These are phyloP conservation scores for Zygosaccharomyces siamensis DNA, from an alignment of 805 yeast species.

Conservation along the genomic window DNA sequence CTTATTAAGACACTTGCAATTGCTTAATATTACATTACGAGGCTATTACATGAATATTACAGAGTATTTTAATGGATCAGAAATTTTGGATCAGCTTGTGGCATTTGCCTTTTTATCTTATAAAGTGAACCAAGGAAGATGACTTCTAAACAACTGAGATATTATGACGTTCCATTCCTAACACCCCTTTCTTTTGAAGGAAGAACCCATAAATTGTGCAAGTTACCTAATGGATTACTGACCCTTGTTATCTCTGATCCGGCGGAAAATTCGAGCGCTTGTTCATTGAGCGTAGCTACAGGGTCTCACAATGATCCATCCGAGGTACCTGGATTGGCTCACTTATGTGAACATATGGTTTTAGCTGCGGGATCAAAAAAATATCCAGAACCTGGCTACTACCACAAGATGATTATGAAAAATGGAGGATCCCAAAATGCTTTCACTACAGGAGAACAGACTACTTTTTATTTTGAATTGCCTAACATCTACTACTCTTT, in stretches of 20 bases:
- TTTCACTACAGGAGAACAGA: constrained; percentile 60
- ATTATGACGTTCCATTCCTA: constrained; percentile 24
- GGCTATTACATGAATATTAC: background rate
- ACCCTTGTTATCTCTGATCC: constrained; percentile 75
- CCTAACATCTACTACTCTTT: constrained; percentile 39
- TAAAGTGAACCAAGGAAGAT: constrained; percentile 3
- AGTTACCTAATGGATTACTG: constrained; percentile 63
- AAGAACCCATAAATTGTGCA: constrained; percentile 42
- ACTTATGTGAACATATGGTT: constrained; percentile 77
- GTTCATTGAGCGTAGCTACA: constrained; percentile 67
- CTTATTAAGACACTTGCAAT: background rate
- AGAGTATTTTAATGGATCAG: background rate
- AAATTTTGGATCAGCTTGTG: background rate
- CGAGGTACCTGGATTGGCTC: constrained; percentile 76
- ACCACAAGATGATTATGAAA: constrained; percentile 41
- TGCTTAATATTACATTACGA: background rate
- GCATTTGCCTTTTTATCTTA: too few relatives aligned
- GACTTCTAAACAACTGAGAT: constrained; percentile 20
- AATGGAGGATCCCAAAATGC: constrained; percentile 64
- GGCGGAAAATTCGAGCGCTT: constrained; percentile 55
- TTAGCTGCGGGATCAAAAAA: constrained; percentile 50
- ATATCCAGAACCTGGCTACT: constrained; percentile 45
- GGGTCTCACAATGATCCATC: constrained; percentile 81
- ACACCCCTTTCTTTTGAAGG: constrained; percentile 37
- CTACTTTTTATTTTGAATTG: constrained; percentile 58